These are phyloP conservation scores for Phytophthora melonis DNA, from an alignment of 352 stramenopile genomes.

Conservation along the genomic window DNA sequence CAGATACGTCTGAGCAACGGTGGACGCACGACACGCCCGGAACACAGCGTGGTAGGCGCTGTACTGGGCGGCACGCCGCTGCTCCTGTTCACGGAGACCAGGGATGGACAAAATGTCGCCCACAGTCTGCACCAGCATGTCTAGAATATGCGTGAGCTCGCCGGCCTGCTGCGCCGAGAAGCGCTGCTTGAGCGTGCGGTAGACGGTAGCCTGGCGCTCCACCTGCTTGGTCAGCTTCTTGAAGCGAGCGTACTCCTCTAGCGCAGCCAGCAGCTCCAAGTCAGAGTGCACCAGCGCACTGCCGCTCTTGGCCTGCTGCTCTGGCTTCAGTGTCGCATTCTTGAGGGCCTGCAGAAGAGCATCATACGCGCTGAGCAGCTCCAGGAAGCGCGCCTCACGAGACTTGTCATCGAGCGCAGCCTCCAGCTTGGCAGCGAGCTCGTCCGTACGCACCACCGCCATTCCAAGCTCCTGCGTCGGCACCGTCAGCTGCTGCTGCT, in stretches of 20 bases:
- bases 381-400: slow-evolving; percentile 72
- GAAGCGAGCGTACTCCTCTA: slow-evolving; percentile 83
- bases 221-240: slow-evolving; percentile 81
- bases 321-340: slow-evolving; percentile 64
- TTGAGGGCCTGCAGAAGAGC: slow-evolving; percentile 74
- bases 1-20: slow-evolving; percentile 75
- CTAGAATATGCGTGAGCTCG: slow-evolving; percentile 82
- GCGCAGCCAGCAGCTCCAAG: slow-evolving; percentile 65
- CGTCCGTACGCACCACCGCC: slow-evolving; percentile 76
- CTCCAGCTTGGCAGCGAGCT: slow-evolving; percentile 72
- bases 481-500: slow-evolving; percentile 78
- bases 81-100: slow-evolving; percentile 60
- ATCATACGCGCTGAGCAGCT: slow-evolving; percentile 82
- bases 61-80: slow-evolving; percentile 64
- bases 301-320: slow-evolving; percentile 84
- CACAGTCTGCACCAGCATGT: slow-evolving; percentile 86
- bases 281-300: slow-evolving; percentile 77
- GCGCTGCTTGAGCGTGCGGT: slow-evolving; percentile 69
- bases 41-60: slow-evolving; percentile 78
- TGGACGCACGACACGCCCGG: slow-evolving; percentile 66
- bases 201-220: slow-evolving; percentile 67
- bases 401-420: slow-evolving; percentile 68
- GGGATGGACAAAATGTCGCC: slow-evolving; percentile 81
- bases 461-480: slow-evolving; percentile 78
- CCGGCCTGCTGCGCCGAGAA: slow-evolving; percentile 57